phyloP scores from a whole-genome alignment of 495 filamentous ascomycete genomes.

The Penicillium daleae region DNA sequence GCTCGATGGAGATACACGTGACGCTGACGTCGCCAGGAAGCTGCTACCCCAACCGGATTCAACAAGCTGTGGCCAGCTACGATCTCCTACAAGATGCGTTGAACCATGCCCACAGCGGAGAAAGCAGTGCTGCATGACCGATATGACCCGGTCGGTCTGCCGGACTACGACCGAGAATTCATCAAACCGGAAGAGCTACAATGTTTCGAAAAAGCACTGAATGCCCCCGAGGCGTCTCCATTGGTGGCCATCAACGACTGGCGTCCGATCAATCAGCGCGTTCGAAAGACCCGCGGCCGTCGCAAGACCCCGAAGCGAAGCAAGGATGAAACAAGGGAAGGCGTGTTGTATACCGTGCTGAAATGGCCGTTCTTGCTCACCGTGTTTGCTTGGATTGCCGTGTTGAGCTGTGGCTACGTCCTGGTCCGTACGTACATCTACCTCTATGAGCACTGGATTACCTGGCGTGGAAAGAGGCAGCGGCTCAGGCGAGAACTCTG shows the following conservation, averaged over 20 bases:
- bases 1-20: slow-evolving; percentile 23
- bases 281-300: slow-evolving; percentile 53
- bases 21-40: slow-evolving; percentile 27
- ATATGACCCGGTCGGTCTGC: slow-evolving; percentile 54
- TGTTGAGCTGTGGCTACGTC: slow-evolving; percentile 70
- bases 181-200: slow-evolving; percentile 57
- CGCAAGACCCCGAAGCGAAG: slow-evolving; percentile 55
- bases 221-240: slow-evolving; percentile 50
- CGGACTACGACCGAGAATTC: slow-evolving; percentile 69
- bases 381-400: slow-evolving; percentile 78
- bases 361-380: slow-evolving; percentile 88
- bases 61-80: slow-evolving; percentile 1
- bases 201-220: slow-evolving; percentile 55
- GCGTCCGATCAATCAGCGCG: slow-evolving; percentile 74
- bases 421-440: slow-evolving; percentile 87
- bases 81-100: slow-evolving; percentile 33
- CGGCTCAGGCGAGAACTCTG: slow-evolving; percentile 69
- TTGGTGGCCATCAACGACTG: slow-evolving; percentile 82
- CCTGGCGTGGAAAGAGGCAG: slow-evolving; percentile 69
- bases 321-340: slow-evolving; percentile 92
- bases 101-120: slow-evolving; percentile 41
- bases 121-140: slow-evolving; percentile 30
- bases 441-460: slow-evolving; percentile 72
- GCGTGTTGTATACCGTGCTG: slow-evolving; percentile 81
- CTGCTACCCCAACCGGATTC: slow-evolving; percentile 28